These are phyloP conservation scores for Colletotrichum aenigma DNA, from an alignment of 2,329 filamentous ascomycete species.

Conservation along the genomic window DNA sequence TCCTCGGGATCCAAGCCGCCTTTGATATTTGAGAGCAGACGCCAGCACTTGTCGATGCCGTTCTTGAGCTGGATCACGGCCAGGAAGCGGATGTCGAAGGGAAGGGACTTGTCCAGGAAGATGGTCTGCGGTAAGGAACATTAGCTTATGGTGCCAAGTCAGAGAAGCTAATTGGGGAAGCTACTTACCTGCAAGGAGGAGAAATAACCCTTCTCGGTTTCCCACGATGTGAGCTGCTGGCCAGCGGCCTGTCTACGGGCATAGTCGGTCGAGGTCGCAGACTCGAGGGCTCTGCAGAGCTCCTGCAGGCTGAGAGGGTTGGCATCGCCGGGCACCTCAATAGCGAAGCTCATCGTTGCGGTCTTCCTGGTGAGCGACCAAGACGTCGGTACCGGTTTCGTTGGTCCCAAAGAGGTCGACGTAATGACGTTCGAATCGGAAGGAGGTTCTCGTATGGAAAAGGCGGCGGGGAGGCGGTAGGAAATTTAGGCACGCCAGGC, in stretches of 20 bases:
- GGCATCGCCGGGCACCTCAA: constrained; percentile 84
- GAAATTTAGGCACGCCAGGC: constrained; percentile 11
- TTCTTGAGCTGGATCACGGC: constrained; percentile 96
- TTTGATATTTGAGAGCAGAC: constrained; percentile 57
- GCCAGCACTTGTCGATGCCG: constrained; percentile 94
- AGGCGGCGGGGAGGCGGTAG: constrained; percentile 4
- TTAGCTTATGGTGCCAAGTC: neutral
- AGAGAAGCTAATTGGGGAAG: neutral
- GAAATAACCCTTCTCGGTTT: constrained; percentile 69
- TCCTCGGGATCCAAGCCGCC: constrained; percentile 77
- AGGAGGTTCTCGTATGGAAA: neutral
- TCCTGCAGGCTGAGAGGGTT: constrained; percentile 69
- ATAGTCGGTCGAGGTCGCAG: constrained; percentile 67
- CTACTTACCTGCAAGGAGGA: constrained; percentile 66
- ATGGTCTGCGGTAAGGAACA: constrained; percentile 58
- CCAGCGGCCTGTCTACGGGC: constrained; percentile 69
- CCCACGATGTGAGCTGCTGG: constrained; percentile 76
- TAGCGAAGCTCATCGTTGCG: constrained; percentile 66
- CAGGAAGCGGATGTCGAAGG: constrained; percentile 81
- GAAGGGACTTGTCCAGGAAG: constrained; percentile 80
- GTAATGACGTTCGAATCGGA: neutral
- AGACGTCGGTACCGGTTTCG: neutral
- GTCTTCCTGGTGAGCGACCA: constrained; percentile 14
- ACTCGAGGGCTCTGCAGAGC: constrained; percentile 67
- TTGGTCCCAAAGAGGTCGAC: neutral